Base-by-base conservation (phyloP, 192 early-diverging fungal genomes). In the Coemansia javaensis region DNA sequence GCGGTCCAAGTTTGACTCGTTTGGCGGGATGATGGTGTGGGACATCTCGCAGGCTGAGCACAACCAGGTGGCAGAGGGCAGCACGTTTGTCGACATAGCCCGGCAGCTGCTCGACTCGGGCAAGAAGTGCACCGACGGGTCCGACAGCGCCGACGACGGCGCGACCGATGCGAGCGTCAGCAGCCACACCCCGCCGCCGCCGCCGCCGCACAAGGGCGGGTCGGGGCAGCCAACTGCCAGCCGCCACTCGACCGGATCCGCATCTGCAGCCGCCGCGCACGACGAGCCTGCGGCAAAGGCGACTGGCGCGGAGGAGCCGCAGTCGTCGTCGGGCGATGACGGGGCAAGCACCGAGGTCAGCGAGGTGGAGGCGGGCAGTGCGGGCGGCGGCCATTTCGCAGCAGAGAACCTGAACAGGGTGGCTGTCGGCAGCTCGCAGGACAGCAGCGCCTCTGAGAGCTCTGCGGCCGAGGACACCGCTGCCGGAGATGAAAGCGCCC, bases 1-100 rank as follows among this genome's bases (percentile, higher is more conserved):
- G 10, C 51, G 79, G 1, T 71, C 49, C 31, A 75, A 50, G 23
- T 84, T 82, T 32, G 55, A 45, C 28, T 69, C 77, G 15, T 84
- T 85, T 57, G 85, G 85, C 44, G 86, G 86, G 20, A 79, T 85
- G 35, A 82, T 82, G 81, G 70, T 84, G 43, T 89, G 86, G 85
- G 86, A 89, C 57, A 77, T 79, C 0, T 85, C 83, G 20, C 83
- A 85, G 50, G 62, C 82, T 1, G 81, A 79, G 38, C 53, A 28
- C 10, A 84, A 84, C 43, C 37, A 59, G 0, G 43, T 61, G 15
- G 10, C 40, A 0, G 33, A 51, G 4, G 58, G 56, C 11, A 16
- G 32, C 10, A 42, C 58, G 1, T 63, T 59, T 57, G 60, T 53
- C 4, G 46, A 50, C 13, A 28, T 60, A 37, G 42, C 44, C n/a